Conservation (phyloP, 2,329 filamentous ascomycete species). For the Ceratocystis ficicola region DNA sequence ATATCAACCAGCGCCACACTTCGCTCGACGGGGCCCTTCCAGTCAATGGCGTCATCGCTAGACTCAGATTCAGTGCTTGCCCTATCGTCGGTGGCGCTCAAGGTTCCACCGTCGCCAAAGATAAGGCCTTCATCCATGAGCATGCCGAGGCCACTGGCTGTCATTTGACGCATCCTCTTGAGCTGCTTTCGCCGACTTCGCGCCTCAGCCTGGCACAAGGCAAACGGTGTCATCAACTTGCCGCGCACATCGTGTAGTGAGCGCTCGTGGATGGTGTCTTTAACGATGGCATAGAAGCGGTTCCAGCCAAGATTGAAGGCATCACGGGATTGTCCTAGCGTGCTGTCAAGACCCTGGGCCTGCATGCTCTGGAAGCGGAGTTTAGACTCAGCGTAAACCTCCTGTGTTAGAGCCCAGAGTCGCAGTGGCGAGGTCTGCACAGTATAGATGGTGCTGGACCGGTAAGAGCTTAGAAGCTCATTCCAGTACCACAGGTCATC, state of each 20-base stretch:
- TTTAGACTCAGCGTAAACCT: slow-evolving; percentile 54
- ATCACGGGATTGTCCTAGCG: slow-evolving; percentile 9
- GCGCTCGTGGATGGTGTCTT: slow-evolving; percentile 59
- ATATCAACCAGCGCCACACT: slow-evolving; percentile 79
- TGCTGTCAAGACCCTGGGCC: slow-evolving; percentile 20
- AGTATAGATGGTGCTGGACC: slow-evolving; percentile 69
- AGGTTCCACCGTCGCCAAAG: slow-evolving; percentile 36
- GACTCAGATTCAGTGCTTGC: slow-evolving; percentile 25
- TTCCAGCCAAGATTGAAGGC: slow-evolving; percentile 38
- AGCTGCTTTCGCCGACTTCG: slow-evolving; percentile 60
- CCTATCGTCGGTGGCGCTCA: slow-evolving; percentile 30
- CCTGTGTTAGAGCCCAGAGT: slow-evolving; percentile 58
- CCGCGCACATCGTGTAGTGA: slow-evolving; percentile 59
- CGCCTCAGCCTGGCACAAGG: slow-evolving; percentile 61
- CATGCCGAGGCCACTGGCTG: slow-evolving; percentile 74
- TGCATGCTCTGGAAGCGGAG: slow-evolving; percentile 33
- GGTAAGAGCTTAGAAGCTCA: slow-evolving; percentile 65
- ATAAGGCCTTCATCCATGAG: slow-evolving; percentile 75
- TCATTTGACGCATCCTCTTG: slow-evolving; percentile 62
- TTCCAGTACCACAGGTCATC: slow-evolving; percentile 96
- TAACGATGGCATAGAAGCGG: slow-evolving; percentile 70
- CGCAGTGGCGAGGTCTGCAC: slow-evolving; percentile 72
- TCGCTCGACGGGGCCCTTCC: slow-evolving; percentile 63
- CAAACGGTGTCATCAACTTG: slow-evolving; percentile 65
- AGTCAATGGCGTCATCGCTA: slow-evolving; percentile 36